phyloP scores from a whole-genome alignment of 441 rosid genomes.

The Arabidopsis lyrata region DNA sequence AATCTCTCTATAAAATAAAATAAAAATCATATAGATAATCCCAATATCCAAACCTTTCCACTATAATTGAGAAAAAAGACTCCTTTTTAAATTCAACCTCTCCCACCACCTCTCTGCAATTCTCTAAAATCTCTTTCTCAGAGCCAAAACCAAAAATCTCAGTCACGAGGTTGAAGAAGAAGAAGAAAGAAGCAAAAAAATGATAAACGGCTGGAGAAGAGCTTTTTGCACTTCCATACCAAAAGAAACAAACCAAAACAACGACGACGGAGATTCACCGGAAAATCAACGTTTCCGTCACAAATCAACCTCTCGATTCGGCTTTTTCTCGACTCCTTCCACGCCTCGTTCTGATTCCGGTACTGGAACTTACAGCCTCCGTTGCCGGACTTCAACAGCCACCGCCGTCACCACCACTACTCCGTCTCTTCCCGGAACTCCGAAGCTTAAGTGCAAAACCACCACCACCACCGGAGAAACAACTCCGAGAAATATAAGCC shows the following conservation, averaged over 20 bases:
- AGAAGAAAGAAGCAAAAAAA: conserved; percentile 18
- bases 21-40: conserved; percentile 20
- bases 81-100: conserved; percentile 34
- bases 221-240: conserved; percentile 88
- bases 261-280: conserved; percentile 33
- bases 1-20: neutral
- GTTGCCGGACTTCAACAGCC: conserved; percentile 57
- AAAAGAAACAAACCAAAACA: conserved; percentile 48
- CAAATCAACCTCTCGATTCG: conserved; percentile 64
- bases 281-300: conserved; percentile 28
- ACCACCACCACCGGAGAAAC: conserved; percentile 43
- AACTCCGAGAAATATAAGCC: conserved; percentile 40
- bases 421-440: conserved; percentile 63
- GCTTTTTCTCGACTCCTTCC: conserved; percentile 76
- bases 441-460: conserved; percentile 68
- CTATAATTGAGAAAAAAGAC: conserved; percentile 13
- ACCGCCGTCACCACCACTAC: conserved; percentile 37
- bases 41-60: conserved; percentile 35
- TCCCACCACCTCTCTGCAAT: conserved; percentile 30
- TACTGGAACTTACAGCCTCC: conserved; percentile 58
- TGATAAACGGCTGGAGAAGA: conserved; percentile 91
- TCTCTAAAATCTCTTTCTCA: conserved; percentile 27
- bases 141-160: conserved; percentile 22
- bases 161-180: conserved; percentile 37
- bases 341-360: conserved; percentile 69